Evolutionary conservation across 371 early-diverging fungal genomes (phyloP).

Genomic region (Circinella minor): DNA sequence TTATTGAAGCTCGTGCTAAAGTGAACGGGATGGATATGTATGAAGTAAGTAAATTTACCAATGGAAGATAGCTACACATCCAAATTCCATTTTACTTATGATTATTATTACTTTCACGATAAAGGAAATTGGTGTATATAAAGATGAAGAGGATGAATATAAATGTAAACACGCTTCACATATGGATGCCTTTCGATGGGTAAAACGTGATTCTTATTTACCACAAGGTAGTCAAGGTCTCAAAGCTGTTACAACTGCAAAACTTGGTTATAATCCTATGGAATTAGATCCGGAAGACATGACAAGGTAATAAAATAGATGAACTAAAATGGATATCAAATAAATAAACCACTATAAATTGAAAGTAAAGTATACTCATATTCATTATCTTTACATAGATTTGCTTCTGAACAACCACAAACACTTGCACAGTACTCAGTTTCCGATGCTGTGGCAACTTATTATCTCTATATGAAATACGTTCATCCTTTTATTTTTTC

Average conservation of each 20-base stretch:
- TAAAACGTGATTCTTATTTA: conserved; percentile 98
- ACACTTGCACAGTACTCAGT: conserved; percentile 99
- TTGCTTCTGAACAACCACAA: conserved; percentile 95
- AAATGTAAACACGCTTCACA: conserved; percentile 92
- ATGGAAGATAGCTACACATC: background rate
- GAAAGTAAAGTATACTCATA: background rate
- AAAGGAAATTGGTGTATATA: conserved; percentile 86
- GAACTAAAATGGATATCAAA: no score
- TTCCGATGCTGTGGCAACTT: conserved; percentile 99
- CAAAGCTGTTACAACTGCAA: conserved; percentile 95
- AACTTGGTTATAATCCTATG: conserved; percentile 98
- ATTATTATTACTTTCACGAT: background rate
- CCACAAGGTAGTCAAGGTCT: conserved; percentile 99
- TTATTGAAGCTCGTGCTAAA: conserved; percentile 90
- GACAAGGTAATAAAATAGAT: conserved; percentile 64
- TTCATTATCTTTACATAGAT: conserved; percentile 37
- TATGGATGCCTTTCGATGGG: conserved; percentile 99
- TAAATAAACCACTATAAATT: background rate
- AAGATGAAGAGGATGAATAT: conserved; percentile 87
- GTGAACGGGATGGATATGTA: conserved; percentile 86
- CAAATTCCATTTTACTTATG: background rate
- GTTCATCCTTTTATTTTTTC: conserved; percentile 99
- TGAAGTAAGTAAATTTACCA: conserved; percentile 34
- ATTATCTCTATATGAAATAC: conserved; percentile 99
- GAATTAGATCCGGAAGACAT: conserved; percentile 99